A percentile compares a stretch with the other conserved stretches of the same genome.
phyloP scores from a whole-genome alignment of 441 rosid species.

The Gossypium laxum region DNA sequence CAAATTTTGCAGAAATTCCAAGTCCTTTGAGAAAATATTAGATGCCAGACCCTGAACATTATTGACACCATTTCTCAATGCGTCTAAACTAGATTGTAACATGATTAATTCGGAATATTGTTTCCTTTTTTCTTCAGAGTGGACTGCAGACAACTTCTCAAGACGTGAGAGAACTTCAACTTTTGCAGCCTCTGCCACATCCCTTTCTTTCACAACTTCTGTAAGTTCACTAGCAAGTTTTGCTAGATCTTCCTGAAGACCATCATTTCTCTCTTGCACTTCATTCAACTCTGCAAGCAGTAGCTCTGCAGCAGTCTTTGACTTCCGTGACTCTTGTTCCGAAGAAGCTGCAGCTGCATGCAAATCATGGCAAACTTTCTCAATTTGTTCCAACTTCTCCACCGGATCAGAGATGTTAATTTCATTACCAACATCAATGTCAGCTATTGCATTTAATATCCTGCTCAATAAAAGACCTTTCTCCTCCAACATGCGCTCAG shows the following conservation, averaged over 20 bases:
- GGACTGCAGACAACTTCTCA: slow-evolving; percentile 42
- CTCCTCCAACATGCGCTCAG: slow-evolving; percentile 53
- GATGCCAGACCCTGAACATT: slow-evolving; percentile 37
- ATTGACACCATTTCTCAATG: slow-evolving; percentile 42
- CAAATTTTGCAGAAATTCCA: slow-evolving; percentile 56
- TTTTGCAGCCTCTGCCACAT: slow-evolving; percentile 55
- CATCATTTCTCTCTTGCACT: slow-evolving; percentile 94
- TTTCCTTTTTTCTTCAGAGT: slow-evolving; percentile 45
- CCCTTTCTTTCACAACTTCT: slow-evolving; percentile 49
- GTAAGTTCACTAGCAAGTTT: slow-evolving; percentile 40
- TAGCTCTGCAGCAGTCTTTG: slow-evolving; percentile 83
- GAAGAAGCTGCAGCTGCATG: slow-evolving; percentile 47
- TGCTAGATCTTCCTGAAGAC: slow-evolving; percentile 76
- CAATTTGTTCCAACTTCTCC: slow-evolving; percentile 53
- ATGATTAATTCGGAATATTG: slow-evolving; percentile 37
- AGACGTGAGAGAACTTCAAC: slow-evolving; percentile 49
- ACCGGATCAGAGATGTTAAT: slow-evolving; percentile 44
- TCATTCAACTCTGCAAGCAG: slow-evolving; percentile 91
- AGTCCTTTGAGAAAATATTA: slow-evolving; percentile 49
- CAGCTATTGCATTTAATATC: slow-evolving; percentile 41
- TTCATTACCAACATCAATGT: slow-evolving; percentile 56
- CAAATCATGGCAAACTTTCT: slow-evolving; percentile 45
- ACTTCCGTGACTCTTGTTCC: slow-evolving; percentile 72
- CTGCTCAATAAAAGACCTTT: slow-evolving; percentile 43
- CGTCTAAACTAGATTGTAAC: slow-evolving; percentile 38